phyloP scores from a whole-genome alignment of 176 grass and related monocot species.

The Musa schizocarpa region DNA sequence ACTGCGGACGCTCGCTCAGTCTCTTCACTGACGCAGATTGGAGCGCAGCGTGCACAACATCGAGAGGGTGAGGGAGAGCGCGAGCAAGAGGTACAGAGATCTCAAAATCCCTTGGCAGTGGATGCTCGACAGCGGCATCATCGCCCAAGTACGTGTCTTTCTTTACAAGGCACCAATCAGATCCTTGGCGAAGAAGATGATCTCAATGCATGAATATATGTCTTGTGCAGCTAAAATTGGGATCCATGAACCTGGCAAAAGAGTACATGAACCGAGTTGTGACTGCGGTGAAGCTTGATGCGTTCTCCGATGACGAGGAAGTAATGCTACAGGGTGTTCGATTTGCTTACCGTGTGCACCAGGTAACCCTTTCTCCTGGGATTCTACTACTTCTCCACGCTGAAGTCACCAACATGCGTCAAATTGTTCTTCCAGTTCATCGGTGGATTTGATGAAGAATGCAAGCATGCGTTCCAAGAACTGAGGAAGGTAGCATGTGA shows the following conservation, averaged over 20 bases:
- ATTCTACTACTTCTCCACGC: conserved; percentile 13
- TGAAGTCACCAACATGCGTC: conserved; percentile 2
- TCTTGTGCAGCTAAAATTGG: conserved; percentile 65
- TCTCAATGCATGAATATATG: neutral
- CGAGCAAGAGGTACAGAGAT: conserved; percentile 70
- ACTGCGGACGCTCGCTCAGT: neutral
- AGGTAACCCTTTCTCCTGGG: conserved; percentile 33
- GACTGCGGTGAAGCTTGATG: conserved; percentile 49
- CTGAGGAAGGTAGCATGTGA: conserved; percentile 61
- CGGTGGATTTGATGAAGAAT: conserved; percentile 78
- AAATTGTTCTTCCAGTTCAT: conserved; percentile 46
- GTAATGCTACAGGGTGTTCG: conserved; percentile 65
- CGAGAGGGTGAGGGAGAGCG: conserved; percentile 69
- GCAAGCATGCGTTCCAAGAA: conserved; percentile 70
- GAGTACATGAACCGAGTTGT: conserved; percentile 79
- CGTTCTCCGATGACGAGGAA: conserved; percentile 79
- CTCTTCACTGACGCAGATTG: conserved; percentile 34
- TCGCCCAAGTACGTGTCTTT: conserved; percentile 54
- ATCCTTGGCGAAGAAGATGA: neutral
- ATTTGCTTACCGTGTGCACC: conserved; percentile 89
- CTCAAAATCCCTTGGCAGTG: conserved; percentile 92
- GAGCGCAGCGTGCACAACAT: conserved; percentile 76
- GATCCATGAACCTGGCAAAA: conserved; percentile 84
- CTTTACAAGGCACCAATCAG: neutral
- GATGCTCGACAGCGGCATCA: conserved; percentile 87